Evolutionary conservation across 2,329 filamentous ascomycete genomes (phyloP).

Genomic region (Dactylellina parvicollis): DNA sequence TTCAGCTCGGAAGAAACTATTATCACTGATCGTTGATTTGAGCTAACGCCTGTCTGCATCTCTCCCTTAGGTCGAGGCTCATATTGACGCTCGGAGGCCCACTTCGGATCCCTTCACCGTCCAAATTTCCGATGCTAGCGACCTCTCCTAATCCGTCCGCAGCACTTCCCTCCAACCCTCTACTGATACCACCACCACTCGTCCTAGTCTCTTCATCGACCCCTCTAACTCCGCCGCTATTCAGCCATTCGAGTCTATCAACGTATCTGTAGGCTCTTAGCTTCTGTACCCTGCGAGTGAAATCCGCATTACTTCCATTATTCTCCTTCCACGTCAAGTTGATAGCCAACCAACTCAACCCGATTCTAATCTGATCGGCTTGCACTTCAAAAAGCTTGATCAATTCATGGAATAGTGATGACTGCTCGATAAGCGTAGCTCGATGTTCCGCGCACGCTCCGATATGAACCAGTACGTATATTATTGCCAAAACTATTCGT

Average conservation of each 20-base stretch:
- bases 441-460: conserved; percentile 81
- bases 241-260: conserved; percentile 71
- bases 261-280: conserved; percentile 78
- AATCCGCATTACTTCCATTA: conserved; percentile 72
- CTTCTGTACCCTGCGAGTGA: conserved; percentile 73
- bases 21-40: conserved; percentile 44
- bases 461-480: conserved; percentile 86
- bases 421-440: conserved; percentile 79
- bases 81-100: conserved; percentile 37
- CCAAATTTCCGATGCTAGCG: conserved; percentile 21
- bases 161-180: conserved; percentile 1
- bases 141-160: conserved; percentile 17
- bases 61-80: conserved; percentile 47
- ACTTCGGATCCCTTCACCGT: conserved; percentile 34
- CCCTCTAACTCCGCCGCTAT: conserved; percentile 57
- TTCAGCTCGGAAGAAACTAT: neutral
- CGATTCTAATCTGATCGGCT: conserved; percentile 77
- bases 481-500: conserved; percentile 79
- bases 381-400: conserved; percentile 78
- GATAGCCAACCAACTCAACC: conserved; percentile 82
- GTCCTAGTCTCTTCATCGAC: conserved; percentile 13
- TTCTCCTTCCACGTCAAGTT: conserved; percentile 84
- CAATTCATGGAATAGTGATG: conserved; percentile 76
- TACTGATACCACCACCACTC: neutral
- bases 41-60: conserved; percentile 46